phyloP scores from a whole-genome alignment of 768 basidiomycete genomes.

The Mycena floridula region DNA sequence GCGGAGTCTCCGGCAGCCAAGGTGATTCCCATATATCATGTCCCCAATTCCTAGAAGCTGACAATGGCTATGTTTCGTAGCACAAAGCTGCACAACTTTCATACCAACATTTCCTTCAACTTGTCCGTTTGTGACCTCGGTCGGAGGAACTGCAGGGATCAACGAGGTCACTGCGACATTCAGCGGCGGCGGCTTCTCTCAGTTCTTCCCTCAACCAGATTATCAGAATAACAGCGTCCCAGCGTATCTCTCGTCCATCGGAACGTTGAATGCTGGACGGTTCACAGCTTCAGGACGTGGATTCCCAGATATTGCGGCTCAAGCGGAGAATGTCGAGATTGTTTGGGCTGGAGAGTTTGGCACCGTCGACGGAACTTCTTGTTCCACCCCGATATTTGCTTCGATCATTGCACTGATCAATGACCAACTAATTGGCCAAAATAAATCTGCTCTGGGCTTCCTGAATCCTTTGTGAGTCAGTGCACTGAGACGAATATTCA shows the following conservation, averaged over 20 bases:
- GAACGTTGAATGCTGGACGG: background rate
- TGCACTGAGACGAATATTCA: background rate
- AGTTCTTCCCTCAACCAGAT: constrained; percentile 21
- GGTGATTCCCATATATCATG: too few species aligned
- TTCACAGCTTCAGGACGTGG: constrained; percentile 13
- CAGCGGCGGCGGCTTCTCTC: constrained; percentile 50
- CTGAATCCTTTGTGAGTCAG: background rate
- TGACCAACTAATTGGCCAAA: constrained; percentile 29
- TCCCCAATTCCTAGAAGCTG: too few species aligned
- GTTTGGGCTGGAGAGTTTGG: constrained; percentile 12
- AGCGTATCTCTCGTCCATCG: background rate
- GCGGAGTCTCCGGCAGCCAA: background rate
- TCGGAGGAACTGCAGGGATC: constrained; percentile 36
- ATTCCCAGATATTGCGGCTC: constrained; percentile 41
- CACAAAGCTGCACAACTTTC: too few species aligned
- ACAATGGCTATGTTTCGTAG: too few species aligned
- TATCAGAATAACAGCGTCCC: background rate
- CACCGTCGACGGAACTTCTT: constrained; percentile 37
- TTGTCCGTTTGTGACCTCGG: background rate
- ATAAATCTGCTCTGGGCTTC: constrained; percentile 29
- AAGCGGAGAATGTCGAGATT: constrained; percentile 17
- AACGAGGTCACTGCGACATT: constrained; percentile 35
- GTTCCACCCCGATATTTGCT: constrained; percentile 39
- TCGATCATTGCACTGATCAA: constrained; percentile 40
- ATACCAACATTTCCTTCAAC: too few species aligned